These are phyloP conservation scores for Hsuehochloa calcarea DNA, from an alignment of 176 grass and related monocot genomes.

Conservation along the genomic window DNA sequence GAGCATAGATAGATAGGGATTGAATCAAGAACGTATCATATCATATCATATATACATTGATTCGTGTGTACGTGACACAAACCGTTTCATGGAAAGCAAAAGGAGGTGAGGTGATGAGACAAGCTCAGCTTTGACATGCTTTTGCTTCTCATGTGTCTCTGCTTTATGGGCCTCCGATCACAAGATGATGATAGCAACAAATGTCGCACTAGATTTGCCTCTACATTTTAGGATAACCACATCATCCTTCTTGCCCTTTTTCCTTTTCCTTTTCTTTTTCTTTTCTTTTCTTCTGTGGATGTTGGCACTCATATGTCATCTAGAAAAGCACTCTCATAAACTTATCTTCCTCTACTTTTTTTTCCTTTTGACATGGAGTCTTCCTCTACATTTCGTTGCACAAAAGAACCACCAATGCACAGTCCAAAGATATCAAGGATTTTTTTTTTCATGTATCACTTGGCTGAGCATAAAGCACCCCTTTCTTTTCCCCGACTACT, in stretches of 20 bases:
- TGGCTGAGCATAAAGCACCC: not conserved
- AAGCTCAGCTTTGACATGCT: constrained; percentile 58
- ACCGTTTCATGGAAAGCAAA: constrained; percentile 51
- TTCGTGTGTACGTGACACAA: not conserved
- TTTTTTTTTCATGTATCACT: not conserved
- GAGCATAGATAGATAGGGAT: not conserved
- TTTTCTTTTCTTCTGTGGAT: not conserved
- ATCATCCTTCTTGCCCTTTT: not conserved
- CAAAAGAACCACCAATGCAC: not conserved
- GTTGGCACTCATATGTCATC: constrained; percentile 26
- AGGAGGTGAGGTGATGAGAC: constrained; percentile 46
- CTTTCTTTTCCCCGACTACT: not conserved
- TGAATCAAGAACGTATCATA: not conserved
- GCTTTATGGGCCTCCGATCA: constrained; percentile 38
- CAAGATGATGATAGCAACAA: constrained; percentile 14
- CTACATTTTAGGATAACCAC: constrained; percentile 18
- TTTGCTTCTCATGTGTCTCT: constrained; percentile 57
- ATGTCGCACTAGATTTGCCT: constrained; percentile 29
- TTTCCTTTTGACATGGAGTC: not conserved
- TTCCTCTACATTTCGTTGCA: constrained; percentile 2
- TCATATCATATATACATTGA: not conserved
- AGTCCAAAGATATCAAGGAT: not conserved
- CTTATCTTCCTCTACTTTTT: constrained; percentile 18
- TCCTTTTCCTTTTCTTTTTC: not conserved
- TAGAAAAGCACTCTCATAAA: not conserved